These are phyloP conservation scores for Ophiosphaerella narmari DNA, from an alignment of 2,329 filamentous ascomycete genomes.

Conservation along the genomic window DNA sequence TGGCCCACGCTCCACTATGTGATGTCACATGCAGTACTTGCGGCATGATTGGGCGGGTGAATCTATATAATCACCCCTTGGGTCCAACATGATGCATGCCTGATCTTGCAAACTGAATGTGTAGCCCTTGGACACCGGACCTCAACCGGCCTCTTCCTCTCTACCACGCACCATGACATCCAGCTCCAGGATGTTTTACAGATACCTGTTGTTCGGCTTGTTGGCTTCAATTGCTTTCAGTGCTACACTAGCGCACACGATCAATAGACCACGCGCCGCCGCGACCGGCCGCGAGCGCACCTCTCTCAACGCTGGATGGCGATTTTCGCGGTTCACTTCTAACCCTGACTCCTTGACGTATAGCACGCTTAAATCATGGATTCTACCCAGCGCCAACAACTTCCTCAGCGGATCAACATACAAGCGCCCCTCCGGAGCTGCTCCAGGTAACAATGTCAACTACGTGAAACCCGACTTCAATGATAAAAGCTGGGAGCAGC, in stretches of 20 bases:
- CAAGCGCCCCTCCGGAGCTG: conserved; percentile 35
- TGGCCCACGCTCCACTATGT: background rate
- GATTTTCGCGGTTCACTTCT: conserved; percentile 43
- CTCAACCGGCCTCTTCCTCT: background rate
- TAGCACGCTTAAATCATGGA: conserved; percentile 48
- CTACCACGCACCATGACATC: background rate
- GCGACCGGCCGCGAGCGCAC: conserved; percentile 29
- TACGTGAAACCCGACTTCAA: conserved; percentile 46
- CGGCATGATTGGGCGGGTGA: no score
- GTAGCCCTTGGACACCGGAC: background rate
- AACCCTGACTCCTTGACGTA: conserved; percentile 48
- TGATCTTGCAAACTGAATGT: no score
- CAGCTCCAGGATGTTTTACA: background rate
- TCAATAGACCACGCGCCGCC: conserved; percentile 3
- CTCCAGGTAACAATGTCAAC: conserved; percentile 34
- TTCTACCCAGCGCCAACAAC: conserved; percentile 49
- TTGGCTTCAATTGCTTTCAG: conserved; percentile 10
- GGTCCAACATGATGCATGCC: background rate
- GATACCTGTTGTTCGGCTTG: conserved; percentile 13
- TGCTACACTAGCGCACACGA: conserved; percentile 7
- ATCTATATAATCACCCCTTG: no score
- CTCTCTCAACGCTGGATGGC: conserved; percentile 47
- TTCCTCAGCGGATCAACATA: conserved; percentile 46
- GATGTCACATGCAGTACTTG: background rate
- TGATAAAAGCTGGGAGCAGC: conserved; percentile 49